These are phyloP conservation scores for Coniochaeta sp. DNA, from an alignment of 2,329 filamentous ascomycete species.

Conservation along the genomic window DNA sequence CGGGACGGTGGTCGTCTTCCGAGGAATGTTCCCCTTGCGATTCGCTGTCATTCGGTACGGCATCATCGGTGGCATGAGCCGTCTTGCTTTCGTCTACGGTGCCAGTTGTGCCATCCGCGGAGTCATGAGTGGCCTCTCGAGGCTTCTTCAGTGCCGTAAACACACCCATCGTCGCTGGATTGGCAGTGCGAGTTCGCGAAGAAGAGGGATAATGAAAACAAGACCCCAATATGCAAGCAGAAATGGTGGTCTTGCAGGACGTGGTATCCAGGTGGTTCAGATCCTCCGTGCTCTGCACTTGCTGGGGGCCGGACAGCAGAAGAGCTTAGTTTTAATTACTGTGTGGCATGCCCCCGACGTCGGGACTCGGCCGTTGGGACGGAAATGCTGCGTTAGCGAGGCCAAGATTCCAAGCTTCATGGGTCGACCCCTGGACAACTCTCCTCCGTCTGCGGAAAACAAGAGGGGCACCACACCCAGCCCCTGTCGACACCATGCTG, in stretches of 20 bases:
- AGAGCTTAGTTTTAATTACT: not conserved
- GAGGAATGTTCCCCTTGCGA: not conserved
- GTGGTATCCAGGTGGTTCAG: not conserved
- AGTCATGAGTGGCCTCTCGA: not conserved
- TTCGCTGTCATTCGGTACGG: not conserved
- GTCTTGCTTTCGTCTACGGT: not conserved
- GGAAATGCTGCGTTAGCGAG: not conserved
- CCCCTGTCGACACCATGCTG: not conserved
- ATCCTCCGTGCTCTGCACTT: not conserved
- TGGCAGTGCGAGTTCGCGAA: not conserved
- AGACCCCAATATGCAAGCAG: not conserved
- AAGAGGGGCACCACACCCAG: not conserved
- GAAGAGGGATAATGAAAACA: not conserved
- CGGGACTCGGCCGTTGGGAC: not conserved
- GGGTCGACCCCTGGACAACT: not conserved
- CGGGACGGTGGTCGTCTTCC: not conserved
- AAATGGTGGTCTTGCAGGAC: not conserved
- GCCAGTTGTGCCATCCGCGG: not conserved
- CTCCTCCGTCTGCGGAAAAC: not conserved
- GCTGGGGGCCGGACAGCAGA: not conserved
- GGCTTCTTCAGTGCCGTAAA: not conserved
- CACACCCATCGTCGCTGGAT: not conserved
- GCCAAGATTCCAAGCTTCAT: not conserved
- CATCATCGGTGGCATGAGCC: not conserved
- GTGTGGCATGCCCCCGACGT: not conserved